Base-by-base conservation (phyloP, 1,284 basidiomycete genomes). In the Cutaneotrichosporon sp. region DNA sequence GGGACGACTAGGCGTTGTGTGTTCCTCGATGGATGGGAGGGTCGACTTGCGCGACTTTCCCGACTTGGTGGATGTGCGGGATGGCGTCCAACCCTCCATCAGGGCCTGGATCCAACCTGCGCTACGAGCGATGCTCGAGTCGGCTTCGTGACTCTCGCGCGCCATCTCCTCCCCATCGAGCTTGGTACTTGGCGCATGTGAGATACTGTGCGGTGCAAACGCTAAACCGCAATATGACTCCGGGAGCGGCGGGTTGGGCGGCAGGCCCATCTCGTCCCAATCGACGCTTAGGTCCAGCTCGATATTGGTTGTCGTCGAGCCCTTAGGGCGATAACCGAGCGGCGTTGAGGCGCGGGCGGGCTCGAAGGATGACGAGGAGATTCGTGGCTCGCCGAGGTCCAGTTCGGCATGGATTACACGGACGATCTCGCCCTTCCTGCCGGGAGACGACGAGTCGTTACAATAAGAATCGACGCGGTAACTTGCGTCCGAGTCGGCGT, bases 51-150 rank as follows among this genome's bases (percentile, higher is more conserved):
- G 30, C n/a, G 52, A 55, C 16, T 4, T 21, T 10, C 4, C 36
- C 22, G 55, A 56, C 38, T 30, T 56, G 21, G 18, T 16, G 14
- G 55, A 56, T 38, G 4, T 16, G 31, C 22, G 21, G 22, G 5
- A 22, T 8, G 55, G 32, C 38, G 36, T 31, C 36, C 55, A 40
- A 8, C 38, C 38, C 14, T 59, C 56, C 2, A 46, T n/a, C 10
- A 63, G 34, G 16, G 30, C 14, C 4, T 56, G 60, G 31, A 60
- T 60, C 31, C 61, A 47, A 14, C 40, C 64, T 13, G 64, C 64
- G 42, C 47, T 62, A 10, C 51, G 60, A 13, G 8, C 60, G 30
- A 65, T 65, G 30, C 56, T 58, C 34, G 32, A 16, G 30, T 58
- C 59, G 21, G 56, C 64, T 11, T 57, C 52, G 7, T 18, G 14